Evolutionary conservation across 2,329 filamentous ascomycete species (phyloP).

Genomic region (Apiospora sp.): DNA sequence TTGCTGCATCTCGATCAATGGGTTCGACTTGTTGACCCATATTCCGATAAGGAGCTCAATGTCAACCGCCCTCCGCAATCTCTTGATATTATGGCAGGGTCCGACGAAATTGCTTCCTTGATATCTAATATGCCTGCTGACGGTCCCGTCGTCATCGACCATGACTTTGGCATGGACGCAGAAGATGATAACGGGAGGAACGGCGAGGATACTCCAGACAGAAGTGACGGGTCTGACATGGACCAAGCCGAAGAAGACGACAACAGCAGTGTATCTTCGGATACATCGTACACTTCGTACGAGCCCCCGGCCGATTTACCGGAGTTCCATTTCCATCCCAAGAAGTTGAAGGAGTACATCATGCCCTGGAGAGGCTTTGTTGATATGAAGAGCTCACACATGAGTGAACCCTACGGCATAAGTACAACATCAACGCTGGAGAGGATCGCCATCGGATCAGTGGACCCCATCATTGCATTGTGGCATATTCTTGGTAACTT

Average conservation of each 20-base stretch:
- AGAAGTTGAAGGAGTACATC: background rate
- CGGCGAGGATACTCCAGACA: background rate
- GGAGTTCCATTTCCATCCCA: background rate
- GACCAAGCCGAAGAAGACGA: background rate
- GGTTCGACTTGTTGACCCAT: slow-evolving; percentile 6
- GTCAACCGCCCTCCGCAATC: background rate
- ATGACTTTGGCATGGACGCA: background rate
- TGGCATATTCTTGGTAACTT: slow-evolving; percentile 5
- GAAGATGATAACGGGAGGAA: background rate
- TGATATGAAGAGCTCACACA: background rate
- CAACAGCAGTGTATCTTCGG: background rate
- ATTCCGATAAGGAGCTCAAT: background rate
- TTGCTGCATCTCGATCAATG: background rate
- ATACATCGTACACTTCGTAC: background rate
- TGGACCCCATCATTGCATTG: background rate
- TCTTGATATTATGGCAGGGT: background rate
- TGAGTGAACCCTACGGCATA: background rate
- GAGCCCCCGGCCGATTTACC: background rate
- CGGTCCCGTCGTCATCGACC: background rate
- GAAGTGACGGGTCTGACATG: background rate
- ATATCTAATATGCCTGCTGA: background rate
- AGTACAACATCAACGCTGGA: background rate
- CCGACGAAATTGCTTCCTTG: background rate
- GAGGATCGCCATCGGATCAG: background rate
- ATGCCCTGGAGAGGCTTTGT: background rate